Conservation (phyloP, 257 asterid genomes). For the Buddleja alternifolia region DNA sequence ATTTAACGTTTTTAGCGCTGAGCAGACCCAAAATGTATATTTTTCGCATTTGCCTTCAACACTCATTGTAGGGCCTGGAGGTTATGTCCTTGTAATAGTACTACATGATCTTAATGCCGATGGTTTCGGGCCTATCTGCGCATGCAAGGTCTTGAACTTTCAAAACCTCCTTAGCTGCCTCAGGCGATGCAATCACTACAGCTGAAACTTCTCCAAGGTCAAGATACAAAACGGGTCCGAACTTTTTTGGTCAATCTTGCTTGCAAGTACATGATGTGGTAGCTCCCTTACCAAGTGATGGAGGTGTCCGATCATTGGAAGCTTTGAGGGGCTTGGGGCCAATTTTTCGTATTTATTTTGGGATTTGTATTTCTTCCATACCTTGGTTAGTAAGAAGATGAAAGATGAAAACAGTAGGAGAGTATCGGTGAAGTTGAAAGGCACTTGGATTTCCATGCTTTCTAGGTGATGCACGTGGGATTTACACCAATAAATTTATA, state of each 20-base stretch:
- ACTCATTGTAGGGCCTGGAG: slow-evolving; percentile 41
- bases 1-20: slow-evolving; percentile 31
- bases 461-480: no score
- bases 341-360: background rate
- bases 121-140: slow-evolving; percentile 36
- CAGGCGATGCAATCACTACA: slow-evolving; percentile 38
- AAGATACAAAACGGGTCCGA: slow-evolving; percentile 47
- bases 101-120: slow-evolving; percentile 28
- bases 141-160: slow-evolving; percentile 41
- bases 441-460: slow-evolving; percentile 25
- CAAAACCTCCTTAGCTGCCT: slow-evolving; percentile 30
- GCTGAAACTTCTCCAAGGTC: slow-evolving; percentile 41
- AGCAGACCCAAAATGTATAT: slow-evolving; percentile 41
- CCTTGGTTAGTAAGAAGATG: slow-evolving; percentile 22
- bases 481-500: no score
- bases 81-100: slow-evolving; percentile 31
- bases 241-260: slow-evolving; percentile 27
- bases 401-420: slow-evolving; percentile 21
- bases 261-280: slow-evolving; percentile 27
- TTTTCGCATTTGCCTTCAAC: slow-evolving; percentile 52
- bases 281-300: slow-evolving; percentile 38
- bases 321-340: slow-evolving; percentile 37
- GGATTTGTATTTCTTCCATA: background rate
- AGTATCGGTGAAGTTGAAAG: slow-evolving; percentile 10
- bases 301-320: slow-evolving; percentile 43